These are phyloP conservation scores for Aspergillus versicolor DNA, from an alignment of 2,329 filamentous ascomycete species.

Conservation along the genomic window DNA sequence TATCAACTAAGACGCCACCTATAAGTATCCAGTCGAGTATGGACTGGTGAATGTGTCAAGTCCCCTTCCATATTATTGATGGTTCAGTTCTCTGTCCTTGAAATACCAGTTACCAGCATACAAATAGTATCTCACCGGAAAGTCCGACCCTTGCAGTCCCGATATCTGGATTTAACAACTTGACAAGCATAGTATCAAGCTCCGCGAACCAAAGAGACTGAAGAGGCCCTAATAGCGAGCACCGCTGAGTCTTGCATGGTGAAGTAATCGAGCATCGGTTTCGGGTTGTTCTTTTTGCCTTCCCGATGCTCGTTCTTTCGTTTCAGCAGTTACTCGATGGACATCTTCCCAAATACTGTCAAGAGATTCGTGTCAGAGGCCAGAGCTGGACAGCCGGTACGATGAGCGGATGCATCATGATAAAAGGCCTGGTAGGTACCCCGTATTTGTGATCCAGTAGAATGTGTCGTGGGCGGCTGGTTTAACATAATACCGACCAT, in stretches of 20 bases:
- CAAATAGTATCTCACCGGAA: no score
- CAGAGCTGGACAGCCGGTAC: not conserved
- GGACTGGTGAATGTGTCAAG: no score
- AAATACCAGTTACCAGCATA: no score
- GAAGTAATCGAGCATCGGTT: not conserved
- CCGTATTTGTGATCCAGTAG: not conserved
- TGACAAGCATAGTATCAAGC: not conserved
- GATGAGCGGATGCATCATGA: not conserved
- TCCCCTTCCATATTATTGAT: no score
- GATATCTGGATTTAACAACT: no score
- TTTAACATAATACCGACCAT: no score
- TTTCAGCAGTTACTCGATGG: not conserved
- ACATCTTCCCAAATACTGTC: not conserved
- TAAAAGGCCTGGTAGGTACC: not conserved
- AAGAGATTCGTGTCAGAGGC: not conserved
- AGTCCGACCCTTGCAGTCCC: no score
- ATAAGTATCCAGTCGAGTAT: no score
- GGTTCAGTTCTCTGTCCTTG: no score
- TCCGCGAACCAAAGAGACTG: not conserved
- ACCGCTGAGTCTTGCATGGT: not conserved
- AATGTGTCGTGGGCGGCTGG: not conserved
- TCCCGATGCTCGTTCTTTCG: not conserved
- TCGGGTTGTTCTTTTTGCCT: not conserved
- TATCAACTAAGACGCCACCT: no score
- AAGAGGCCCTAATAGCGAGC: not conserved